Conservation (phyloP, 495 filamentous ascomycete genomes). For the Massariosphaeria phaeospora region DNA sequence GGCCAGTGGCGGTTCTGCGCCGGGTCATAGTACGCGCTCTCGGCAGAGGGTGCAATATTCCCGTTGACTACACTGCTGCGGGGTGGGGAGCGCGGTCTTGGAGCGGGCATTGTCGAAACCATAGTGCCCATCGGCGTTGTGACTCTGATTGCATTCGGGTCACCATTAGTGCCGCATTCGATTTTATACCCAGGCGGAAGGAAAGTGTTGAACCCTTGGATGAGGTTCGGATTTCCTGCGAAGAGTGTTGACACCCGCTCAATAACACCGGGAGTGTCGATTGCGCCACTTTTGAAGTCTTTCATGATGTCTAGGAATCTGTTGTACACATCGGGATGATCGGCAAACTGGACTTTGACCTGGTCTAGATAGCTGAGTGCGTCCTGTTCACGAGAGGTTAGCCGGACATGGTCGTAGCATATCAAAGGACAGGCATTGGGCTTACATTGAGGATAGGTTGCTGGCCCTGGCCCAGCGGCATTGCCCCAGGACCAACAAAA, state of each 20-base stretch:
- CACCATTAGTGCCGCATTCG: conserved; percentile 85
- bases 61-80: conserved; percentile 35
- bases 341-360: conserved; percentile 96
- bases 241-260: conserved; percentile 96
- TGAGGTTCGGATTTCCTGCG: conserved; percentile 90
- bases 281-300: conserved; percentile 99
- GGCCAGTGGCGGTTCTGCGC: conserved; percentile 17
- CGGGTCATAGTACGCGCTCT: conserved; percentile 31
- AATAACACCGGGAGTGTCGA: conserved; percentile 97
- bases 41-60: conserved; percentile 18
- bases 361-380: conserved; percentile 96
- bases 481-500: conserved; percentile 32
- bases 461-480: conserved; percentile 57
- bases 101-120: conserved; percentile 52
- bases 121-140: conserved; percentile 90
- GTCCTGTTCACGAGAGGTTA: conserved; percentile 59
- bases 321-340: conserved; percentile 97
- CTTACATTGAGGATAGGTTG: conserved; percentile 91
- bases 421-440: no score
- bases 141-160: conserved; percentile 91
- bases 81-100: conserved; percentile 48
- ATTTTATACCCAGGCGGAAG: conserved; percentile 95
- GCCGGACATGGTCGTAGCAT: not conserved
- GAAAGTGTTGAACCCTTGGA: conserved; percentile 99
- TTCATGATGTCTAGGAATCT: conserved; percentile 99